Conservation (phyloP, 2,329 filamentous ascomycete genomes). For the Ambrosiella xylebori region DNA sequence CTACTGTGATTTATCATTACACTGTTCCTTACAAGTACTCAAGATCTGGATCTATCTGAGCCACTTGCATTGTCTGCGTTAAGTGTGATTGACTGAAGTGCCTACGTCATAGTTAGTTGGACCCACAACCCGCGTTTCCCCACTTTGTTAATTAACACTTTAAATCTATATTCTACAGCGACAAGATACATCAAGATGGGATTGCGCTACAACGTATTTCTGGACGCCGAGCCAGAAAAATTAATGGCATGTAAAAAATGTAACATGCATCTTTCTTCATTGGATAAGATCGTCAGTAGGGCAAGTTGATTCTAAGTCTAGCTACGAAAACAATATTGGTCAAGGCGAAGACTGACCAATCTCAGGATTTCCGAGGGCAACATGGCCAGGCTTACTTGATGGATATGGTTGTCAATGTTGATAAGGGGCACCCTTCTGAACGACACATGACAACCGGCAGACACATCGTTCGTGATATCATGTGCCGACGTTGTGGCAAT, state of each 20-base stretch:
- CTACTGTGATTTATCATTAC: too few species aligned
- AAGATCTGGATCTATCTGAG: too few species aligned
- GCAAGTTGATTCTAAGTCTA: constrained; percentile 29
- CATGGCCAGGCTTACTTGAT: constrained; percentile 98
- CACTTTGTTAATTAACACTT: not conserved
- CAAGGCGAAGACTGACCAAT: not conserved
- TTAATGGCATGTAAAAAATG: constrained; percentile 90
- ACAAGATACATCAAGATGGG: constrained; percentile 43
- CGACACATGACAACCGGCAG: constrained; percentile 96
- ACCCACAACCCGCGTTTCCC: too few species aligned
- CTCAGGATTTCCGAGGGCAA: constrained; percentile 90
- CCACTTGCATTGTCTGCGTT: too few species aligned
- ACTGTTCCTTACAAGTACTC: too few species aligned
- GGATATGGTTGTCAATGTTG: constrained; percentile 82
- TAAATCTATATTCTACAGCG: not conserved
- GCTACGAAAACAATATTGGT: not conserved
- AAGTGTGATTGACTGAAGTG: too few species aligned
- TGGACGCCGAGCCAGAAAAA: constrained; percentile 61
- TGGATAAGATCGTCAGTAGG: constrained; percentile 87
- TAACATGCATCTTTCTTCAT: constrained; percentile 88
- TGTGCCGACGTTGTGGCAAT: constrained; percentile 77
- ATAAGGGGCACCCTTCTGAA: constrained; percentile 67
- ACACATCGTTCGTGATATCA: constrained; percentile 86
- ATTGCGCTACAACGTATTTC: constrained; percentile 71
- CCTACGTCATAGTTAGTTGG: too few species aligned